These are phyloP conservation scores for Sabuloglossum arenarium DNA, from an alignment of 495 filamentous ascomycete genomes.

Conservation along the genomic window DNA sequence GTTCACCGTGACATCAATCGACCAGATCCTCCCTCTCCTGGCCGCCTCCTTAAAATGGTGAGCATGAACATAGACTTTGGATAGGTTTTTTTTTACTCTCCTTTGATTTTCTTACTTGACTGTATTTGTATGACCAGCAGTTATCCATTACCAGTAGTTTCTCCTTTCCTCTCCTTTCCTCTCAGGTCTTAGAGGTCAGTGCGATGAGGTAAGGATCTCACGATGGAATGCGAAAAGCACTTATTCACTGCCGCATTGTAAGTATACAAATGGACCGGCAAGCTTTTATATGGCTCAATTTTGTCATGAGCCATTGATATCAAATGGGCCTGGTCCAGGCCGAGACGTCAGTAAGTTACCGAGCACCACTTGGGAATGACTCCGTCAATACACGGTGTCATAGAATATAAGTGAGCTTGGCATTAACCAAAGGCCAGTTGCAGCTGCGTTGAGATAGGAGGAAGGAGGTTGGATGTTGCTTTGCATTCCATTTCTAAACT, in stretches of 20 bases:
- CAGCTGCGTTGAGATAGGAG: too few relatives aligned
- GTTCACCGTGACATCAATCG: not conserved
- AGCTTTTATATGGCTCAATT: not conserved
- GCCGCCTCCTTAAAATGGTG: not conserved
- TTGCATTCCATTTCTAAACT: too few relatives aligned
- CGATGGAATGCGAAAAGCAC: not conserved
- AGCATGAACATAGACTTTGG: conserved; percentile 1
- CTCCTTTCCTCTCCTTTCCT: not conserved
- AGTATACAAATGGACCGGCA: not conserved
- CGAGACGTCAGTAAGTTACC: not conserved
- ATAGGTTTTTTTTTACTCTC: not conserved
- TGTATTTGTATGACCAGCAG: not conserved
- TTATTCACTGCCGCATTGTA: not conserved
- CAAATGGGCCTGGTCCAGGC: not conserved
- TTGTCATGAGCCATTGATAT: not conserved
- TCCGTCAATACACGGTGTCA: not conserved
- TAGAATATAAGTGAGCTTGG: not conserved
- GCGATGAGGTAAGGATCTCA: not conserved
- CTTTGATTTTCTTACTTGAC: not conserved
- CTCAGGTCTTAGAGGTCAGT: not conserved
- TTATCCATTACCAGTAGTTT: not conserved
- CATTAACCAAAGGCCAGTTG: too few relatives aligned
- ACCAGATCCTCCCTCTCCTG: not conserved
- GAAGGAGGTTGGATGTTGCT: not conserved
- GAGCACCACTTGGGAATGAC: not conserved